phyloP scores from a whole-genome alignment of 495 filamentous ascomycete genomes.

The Penicillium roqueforti region DNA sequence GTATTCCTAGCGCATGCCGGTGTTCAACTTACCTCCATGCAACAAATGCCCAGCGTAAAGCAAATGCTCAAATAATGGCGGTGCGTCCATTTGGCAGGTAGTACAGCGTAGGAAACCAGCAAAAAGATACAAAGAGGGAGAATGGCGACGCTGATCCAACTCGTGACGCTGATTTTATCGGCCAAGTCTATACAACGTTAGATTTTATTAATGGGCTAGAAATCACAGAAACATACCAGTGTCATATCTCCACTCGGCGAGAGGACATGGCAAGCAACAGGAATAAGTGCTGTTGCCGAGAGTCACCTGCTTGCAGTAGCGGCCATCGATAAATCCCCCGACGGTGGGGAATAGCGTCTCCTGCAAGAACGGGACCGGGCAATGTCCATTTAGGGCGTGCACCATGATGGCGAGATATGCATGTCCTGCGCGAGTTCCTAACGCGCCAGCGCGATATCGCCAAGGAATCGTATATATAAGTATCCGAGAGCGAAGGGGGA shows the following conservation, averaged over 20 bases:
- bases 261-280: constrained; percentile 91
- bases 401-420: constrained; percentile 25
- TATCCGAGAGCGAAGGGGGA: background rate
- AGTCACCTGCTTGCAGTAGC: constrained; percentile 56
- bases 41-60: constrained; percentile 65
- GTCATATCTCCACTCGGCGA: constrained; percentile 78
- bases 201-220: background rate
- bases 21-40: constrained; percentile 69
- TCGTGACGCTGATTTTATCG: constrained; percentile 58
- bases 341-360: constrained; percentile 51
- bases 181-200: constrained; percentile 52
- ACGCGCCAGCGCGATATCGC: constrained; percentile 29
- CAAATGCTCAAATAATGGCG: constrained; percentile 91
- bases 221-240: constrained; percentile 48
- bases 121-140: constrained; percentile 70
- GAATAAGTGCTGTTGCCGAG: constrained; percentile 33
- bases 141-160: constrained; percentile 75
- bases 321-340: constrained; percentile 65
- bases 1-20: background rate
- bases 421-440: constrained; percentile 17
- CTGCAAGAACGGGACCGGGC: constrained; percentile 63
- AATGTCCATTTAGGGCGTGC: constrained; percentile 41
- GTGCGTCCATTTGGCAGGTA: constrained; percentile 86
- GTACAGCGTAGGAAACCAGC: constrained; percentile 72
- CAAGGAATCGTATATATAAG: background rate